These are phyloP conservation scores for Penicillium expansum DNA, from an alignment of 2,329 filamentous ascomycete species.

Conservation along the genomic window DNA sequence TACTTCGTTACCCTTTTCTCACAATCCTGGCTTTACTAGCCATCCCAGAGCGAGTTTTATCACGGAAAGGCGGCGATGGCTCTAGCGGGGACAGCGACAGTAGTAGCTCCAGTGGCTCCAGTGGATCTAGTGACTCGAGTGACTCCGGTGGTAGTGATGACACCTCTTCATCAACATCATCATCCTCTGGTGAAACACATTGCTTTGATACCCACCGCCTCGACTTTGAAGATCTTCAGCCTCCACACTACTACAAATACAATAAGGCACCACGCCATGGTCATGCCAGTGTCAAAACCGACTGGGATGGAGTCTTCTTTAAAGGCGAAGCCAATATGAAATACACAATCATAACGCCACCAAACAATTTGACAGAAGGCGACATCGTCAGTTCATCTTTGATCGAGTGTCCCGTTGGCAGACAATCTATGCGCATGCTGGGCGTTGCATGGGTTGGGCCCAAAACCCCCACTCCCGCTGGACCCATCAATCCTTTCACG, in stretches of 20 bases:
- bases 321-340: slow-evolving; percentile 4
- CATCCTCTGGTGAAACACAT: background rate
- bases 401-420: slow-evolving; percentile 3
- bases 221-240: background rate
- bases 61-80: background rate
- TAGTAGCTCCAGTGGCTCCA: background rate
- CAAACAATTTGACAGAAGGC: background rate
- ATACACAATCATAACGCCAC: slow-evolving; percentile 6
- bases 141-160: background rate
- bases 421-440: slow-evolving; percentile 4
- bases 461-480: background rate
- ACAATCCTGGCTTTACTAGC: background rate
- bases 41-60: background rate
- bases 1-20: background rate
- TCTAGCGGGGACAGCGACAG: slow-evolving; percentile 1
- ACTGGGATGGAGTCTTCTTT: slow-evolving; percentile 6
- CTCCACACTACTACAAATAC: slow-evolving; percentile 3
- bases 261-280: background rate
- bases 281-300: slow-evolving; percentile 5
- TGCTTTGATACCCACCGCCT: slow-evolving; percentile 7
- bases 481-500: slow-evolving; percentile 5
- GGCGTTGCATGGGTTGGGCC: slow-evolving; percentile 8
- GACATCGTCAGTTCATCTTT: background rate
- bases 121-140: background rate
- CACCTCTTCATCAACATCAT: background rate